Conservation (phyloP, 352 stramenopile species). For the Plasmopara halstedii region DNA sequence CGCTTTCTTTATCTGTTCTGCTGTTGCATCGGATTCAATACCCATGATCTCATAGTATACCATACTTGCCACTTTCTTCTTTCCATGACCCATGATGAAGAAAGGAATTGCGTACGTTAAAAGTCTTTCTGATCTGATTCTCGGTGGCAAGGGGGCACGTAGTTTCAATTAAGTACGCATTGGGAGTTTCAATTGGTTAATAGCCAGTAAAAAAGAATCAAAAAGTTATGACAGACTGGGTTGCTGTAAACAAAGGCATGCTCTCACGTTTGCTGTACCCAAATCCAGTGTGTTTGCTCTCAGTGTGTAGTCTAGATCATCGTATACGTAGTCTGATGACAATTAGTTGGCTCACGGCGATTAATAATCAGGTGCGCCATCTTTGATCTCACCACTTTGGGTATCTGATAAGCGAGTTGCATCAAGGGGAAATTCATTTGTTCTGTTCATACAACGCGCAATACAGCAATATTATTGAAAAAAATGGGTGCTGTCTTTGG, state of each 20-base stretch:
- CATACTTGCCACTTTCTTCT: conserved; percentile 66
- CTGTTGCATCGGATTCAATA: conserved; percentile 58
- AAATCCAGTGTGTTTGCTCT: conserved; percentile 76
- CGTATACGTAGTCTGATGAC: conserved; percentile 56
- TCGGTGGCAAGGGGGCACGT: conserved; percentile 9
- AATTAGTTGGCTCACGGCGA: conserved; percentile 81
- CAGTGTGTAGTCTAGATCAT: conserved; percentile 21
- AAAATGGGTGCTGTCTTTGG: conserved; percentile 45
- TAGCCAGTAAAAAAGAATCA: not conserved
- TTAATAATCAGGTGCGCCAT: conserved; percentile 69
- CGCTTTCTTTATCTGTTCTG: conserved; percentile 88
- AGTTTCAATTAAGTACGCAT: conserved; percentile 23
- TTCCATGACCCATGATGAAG: conserved; percentile 17
- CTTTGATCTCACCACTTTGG: conserved; percentile 3
- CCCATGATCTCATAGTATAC: conserved; percentile 82
- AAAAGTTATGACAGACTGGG: conserved; percentile 22
- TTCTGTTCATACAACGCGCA: conserved; percentile 65
- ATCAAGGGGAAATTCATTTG: conserved; percentile 26
- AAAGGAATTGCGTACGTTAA: conserved; percentile 1
- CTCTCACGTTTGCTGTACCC: conserved; percentile 72
- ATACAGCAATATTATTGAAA: conserved; percentile 58
- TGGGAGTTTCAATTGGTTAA: too few relatives aligned
- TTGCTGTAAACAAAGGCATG: conserved; percentile 58
- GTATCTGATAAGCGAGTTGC: not conserved
- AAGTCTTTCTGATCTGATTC: conserved; percentile 4